Evolutionary conservation across 73 alveolate species (phyloP), one percentile per base, ranked within the genome.

Genomic region (Breviolum minutum): DNA sequence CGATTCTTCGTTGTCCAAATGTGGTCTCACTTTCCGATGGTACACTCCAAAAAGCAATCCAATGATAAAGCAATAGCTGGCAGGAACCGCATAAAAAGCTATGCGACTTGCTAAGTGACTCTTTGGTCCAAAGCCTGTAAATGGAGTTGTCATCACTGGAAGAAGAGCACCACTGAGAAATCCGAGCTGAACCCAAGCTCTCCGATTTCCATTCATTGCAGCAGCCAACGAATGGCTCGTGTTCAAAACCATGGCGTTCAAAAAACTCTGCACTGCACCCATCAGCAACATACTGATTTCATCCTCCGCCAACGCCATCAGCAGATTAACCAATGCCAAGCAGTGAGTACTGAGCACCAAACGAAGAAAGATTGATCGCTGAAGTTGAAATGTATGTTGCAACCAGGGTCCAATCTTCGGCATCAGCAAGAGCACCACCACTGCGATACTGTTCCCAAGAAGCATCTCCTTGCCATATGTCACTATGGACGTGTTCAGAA

Each of bases 101-200:
- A 91, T 30, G 16, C 97, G 97, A 26, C 77, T 30, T 22, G 11
- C 7, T 22, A 73, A 30, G 10, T 48, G 64, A 60, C 97, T n/a
- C 89, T 61, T 70, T 16, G 97, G 97, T 61, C 97, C 97, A 8
- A 91, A 91, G 24, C 89, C 89, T 5, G 97, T 91, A 32, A 73
- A 91, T 1, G 97, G 97, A 22, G 66, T 61, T 22, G 89, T 40
- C 89, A 91, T 5, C 20, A 91, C 77, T 19, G 97, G 97, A n/a
- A 91, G 80, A 5, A 91, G 77, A 2, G 89, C 89, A 13, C 97
- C 97, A 16, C 79, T n/a, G 40, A 76, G 87, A 60, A 91, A 91
- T 29, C 97, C 97, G 89, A 91, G 22, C 88, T 91, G 97, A 22
- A 91, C 79, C 97, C 89, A 91, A 82, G 79, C 69, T 22, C 88